Evolutionary conservation across 1,139 yeast species (phyloP).

Genomic region (Suhomyces yuchorum): DNA sequence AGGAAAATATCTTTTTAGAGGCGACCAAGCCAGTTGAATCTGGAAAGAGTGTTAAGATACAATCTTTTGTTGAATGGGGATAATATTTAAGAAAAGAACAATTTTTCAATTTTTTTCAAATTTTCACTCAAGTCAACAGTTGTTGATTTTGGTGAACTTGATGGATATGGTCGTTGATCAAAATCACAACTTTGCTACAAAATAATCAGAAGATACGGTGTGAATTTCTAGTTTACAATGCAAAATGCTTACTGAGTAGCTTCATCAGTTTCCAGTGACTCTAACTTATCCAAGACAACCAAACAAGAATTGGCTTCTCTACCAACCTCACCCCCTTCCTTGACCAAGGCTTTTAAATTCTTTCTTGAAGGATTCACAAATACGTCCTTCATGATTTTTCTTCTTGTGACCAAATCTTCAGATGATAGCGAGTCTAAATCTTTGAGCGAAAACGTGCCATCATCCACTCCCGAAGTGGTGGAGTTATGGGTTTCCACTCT

Average conservation of each 20-base stretch:
- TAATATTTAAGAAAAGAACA: no score
- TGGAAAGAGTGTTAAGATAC: no score
- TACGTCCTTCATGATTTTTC: slow-evolving; percentile 55
- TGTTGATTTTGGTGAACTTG: no score
- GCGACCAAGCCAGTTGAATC: no score
- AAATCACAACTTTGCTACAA: background rate
- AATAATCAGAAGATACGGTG: background rate
- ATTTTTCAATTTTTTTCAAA: no score
- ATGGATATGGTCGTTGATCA: no score
- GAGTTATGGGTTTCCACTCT: slow-evolving; percentile 8
- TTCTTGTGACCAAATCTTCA: slow-evolving; percentile 66
- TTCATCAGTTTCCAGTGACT: background rate
- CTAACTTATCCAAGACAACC: slow-evolving; percentile 19
- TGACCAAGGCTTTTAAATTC: slow-evolving; percentile 54
- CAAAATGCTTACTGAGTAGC: background rate
- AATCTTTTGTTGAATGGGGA: no score
- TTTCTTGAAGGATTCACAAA: slow-evolving; percentile 50
- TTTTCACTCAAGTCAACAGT: no score
- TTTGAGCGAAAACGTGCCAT: slow-evolving; percentile 30
- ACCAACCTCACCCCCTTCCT: slow-evolving; percentile 79
- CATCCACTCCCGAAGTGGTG: slow-evolving; percentile 19
- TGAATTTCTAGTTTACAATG: slow-evolving; percentile 2
- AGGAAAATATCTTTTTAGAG: no score
- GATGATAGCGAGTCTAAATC: slow-evolving; percentile 41
- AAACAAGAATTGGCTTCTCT: slow-evolving; percentile 52